These are phyloP conservation scores for Phytophthora lateralis DNA, from an alignment of 352 stramenopile genomes.

Conservation along the genomic window DNA sequence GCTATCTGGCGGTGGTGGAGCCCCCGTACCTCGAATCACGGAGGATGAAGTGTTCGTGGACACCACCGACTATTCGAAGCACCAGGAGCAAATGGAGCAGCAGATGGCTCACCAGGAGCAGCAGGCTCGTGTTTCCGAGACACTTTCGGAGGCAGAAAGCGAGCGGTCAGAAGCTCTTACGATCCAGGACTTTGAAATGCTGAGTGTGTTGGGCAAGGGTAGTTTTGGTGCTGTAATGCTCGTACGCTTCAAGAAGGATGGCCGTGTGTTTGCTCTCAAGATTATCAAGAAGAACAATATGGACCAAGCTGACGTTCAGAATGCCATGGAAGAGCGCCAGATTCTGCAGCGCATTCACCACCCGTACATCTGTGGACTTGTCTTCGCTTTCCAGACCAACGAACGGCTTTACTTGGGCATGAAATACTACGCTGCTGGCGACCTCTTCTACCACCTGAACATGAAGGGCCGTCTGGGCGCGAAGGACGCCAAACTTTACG, in stretches of 20 bases:
- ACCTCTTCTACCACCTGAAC: constrained; percentile 91
- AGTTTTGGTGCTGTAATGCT: constrained; percentile 91
- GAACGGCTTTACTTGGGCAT: constrained; percentile 89
- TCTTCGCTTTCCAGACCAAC: constrained; percentile 91
- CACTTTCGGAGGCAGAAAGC: constrained; percentile 14
- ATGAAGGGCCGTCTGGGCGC: constrained; percentile 72
- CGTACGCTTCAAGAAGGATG: constrained; percentile 90
- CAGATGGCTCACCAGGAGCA: constrained; percentile 20
- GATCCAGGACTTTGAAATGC: constrained; percentile 92
- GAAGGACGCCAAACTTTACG: constrained; percentile 76
- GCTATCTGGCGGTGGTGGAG: constrained; percentile 4
- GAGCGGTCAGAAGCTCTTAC: constrained; percentile 60
- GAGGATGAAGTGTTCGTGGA: constrained; percentile 44
- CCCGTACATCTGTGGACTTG: constrained; percentile 86
- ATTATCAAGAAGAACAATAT: constrained; percentile 92
- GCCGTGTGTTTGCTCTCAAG: constrained; percentile 88
- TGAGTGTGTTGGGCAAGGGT: constrained; percentile 85
- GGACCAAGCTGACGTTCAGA: constrained; percentile 83
- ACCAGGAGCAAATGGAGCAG: constrained; percentile 36
- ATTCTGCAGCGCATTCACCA: constrained; percentile 90
- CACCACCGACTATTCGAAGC: constrained; percentile 36
- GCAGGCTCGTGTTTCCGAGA: constrained; percentile 10
- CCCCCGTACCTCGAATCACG: constrained; percentile 34
- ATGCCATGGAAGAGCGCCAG: constrained; percentile 90
- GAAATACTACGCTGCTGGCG: constrained; percentile 90